Evolutionary conservation across 306 rosid species (phyloP).

Genomic region (Rosa chinensis): DNA sequence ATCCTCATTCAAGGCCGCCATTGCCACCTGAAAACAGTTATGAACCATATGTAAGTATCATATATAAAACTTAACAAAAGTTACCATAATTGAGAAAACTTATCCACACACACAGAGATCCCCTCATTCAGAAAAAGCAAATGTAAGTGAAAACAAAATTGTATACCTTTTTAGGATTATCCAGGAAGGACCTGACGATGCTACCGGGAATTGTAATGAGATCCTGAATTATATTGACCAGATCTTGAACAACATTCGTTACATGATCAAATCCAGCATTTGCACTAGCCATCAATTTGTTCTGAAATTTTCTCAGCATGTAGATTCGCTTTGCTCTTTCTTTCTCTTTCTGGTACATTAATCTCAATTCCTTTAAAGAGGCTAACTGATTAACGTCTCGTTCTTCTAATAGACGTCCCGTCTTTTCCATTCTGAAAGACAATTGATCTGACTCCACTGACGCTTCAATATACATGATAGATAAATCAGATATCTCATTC

Average conservation of each 20-base stretch:
- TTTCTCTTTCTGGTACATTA: slow-evolving; percentile 23
- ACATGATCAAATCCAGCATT: slow-evolving; percentile 13
- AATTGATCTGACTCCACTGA: slow-evolving; percentile 13
- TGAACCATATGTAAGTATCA: neutral
- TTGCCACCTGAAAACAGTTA: slow-evolving; percentile 12
- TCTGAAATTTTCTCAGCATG: slow-evolving; percentile 12
- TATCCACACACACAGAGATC: neutral
- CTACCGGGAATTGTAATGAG: slow-evolving; percentile 9
- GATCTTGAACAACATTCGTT: slow-evolving; percentile 16
- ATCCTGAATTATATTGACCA: slow-evolving; percentile 19
- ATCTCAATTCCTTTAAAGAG: slow-evolving; percentile 21
- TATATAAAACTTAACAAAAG: neutral
- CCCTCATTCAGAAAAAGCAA: neutral
- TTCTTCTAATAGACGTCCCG: slow-evolving; percentile 14
- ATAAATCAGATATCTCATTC: slow-evolving; percentile 10
- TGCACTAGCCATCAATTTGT: slow-evolving; percentile 8
- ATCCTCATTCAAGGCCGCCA: slow-evolving; percentile 19
- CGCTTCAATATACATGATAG: slow-evolving; percentile 14
- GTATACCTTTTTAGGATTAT: slow-evolving; percentile 23
- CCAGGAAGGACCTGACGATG: slow-evolving; percentile 8
- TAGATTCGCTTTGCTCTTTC: slow-evolving; percentile 20
- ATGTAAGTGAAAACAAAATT: neutral
- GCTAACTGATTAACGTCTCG: slow-evolving; percentile 1
- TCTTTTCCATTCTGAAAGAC: slow-evolving; percentile 14
- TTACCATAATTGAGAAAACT: neutral